Percentiles rank a stretch among this genome's conserved stretches.
phyloP scores from a whole-genome alignment of 805 yeast species.

The Torulaspora microellipsoides region DNA sequence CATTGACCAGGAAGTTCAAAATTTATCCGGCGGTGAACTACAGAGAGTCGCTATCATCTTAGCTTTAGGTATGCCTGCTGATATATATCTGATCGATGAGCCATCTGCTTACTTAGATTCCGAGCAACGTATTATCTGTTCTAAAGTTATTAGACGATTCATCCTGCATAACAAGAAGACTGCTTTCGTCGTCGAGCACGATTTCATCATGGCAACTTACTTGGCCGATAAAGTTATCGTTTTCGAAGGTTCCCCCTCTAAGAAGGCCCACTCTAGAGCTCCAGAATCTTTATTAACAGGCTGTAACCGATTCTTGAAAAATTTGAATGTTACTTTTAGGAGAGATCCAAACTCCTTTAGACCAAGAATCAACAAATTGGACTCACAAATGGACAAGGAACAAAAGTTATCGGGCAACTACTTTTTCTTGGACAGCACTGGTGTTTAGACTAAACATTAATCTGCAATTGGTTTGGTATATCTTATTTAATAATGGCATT shows the following conservation, averaged over 20 bases:
- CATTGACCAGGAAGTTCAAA: slow-evolving; percentile 96
- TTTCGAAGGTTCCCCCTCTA: slow-evolving; percentile 92
- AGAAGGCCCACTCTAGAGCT: slow-evolving; percentile 73
- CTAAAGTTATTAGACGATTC: slow-evolving; percentile 96
- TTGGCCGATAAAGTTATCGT: slow-evolving; percentile 98
- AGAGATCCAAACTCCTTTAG: slow-evolving; percentile 98
- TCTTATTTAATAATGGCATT: slow-evolving; percentile 3
- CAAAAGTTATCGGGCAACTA: slow-evolving; percentile 90
- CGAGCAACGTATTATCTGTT: slow-evolving; percentile 98
- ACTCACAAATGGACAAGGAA: slow-evolving; percentile 98
- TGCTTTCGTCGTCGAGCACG: slow-evolving; percentile 99
- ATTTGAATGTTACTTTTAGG: slow-evolving; percentile 95
- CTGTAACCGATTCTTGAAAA: slow-evolving; percentile 94
- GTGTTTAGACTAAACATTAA: slow-evolving; percentile 33
- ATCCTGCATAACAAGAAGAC: slow-evolving; percentile 95
- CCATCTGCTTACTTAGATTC: slow-evolving; percentile 99
- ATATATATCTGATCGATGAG: slow-evolving; percentile 94
- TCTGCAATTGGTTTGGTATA: slow-evolving; percentile 5
- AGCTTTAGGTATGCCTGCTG: slow-evolving; percentile 91
- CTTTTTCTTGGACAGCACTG: slow-evolving; percentile 82
- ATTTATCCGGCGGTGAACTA: slow-evolving; percentile 98
- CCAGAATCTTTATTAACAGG: slow-evolving; percentile 96
- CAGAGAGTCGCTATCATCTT: slow-evolving; percentile 98
- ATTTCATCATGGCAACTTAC: slow-evolving; percentile 99
- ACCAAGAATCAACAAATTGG: slow-evolving; percentile 97